Percentiles rank a stretch among this genome's conserved stretches.
phyloP scores from a whole-genome alignment of 768 basidiomycete species.

The Suillus subluteus region DNA sequence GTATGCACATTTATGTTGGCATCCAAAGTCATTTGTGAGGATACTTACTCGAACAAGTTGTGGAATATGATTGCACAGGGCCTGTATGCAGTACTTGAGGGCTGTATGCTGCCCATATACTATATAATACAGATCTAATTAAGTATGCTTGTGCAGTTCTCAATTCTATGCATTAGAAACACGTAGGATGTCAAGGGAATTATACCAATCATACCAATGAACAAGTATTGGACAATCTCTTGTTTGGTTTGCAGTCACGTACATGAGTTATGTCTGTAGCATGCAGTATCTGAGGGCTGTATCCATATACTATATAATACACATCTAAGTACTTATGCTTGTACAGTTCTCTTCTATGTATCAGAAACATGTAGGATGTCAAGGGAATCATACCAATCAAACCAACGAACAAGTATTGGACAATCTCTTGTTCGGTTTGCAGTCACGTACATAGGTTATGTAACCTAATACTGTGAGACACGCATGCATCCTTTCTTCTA shows the following conservation, averaged over 20 bases:
- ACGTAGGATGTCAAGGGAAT: background rate
- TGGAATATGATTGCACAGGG: background rate
- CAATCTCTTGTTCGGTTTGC: background rate
- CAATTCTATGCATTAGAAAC: background rate
- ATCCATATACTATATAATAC: background rate
- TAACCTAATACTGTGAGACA: constrained; percentile 1
- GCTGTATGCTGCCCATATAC: constrained; percentile 1
- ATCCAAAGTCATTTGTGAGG: background rate
- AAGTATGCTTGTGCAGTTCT: background rate
- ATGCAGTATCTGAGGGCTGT: background rate
- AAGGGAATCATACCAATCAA: background rate
- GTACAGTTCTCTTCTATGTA: background rate
- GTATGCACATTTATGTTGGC: background rate
- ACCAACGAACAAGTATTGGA: background rate
- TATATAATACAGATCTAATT: background rate
- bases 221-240: background rate
- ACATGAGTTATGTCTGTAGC: background rate
- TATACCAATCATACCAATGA: background rate
- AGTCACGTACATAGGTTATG: background rate
- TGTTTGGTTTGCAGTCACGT: background rate
- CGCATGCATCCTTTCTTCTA: background rate
- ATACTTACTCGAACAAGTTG: background rate
- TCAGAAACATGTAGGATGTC: background rate
- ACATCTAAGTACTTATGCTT: background rate
- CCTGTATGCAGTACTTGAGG: constrained; percentile 1